These are phyloP conservation scores for Kazachstania viticola DNA, from an alignment of 805 yeast species.

Conservation along the genomic window DNA sequence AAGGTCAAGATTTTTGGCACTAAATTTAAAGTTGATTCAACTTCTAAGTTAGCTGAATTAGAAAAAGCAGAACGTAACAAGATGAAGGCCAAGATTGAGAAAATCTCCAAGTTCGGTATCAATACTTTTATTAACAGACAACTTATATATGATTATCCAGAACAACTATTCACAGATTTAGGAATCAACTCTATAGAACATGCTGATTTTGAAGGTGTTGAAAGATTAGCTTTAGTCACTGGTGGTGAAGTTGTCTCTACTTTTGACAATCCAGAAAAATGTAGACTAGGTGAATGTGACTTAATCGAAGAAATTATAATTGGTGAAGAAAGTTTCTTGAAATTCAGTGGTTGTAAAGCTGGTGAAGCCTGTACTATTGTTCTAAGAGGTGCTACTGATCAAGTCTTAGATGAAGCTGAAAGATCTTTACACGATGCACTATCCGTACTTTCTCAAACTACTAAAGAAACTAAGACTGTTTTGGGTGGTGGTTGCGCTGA, in stretches of 20 bases:
- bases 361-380: conserved; percentile 96
- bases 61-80: conserved; percentile 90
- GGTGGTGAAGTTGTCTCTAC: conserved; percentile 98
- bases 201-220: conserved; percentile 97
- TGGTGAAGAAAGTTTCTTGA: conserved; percentile 85
- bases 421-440: conserved; percentile 95
- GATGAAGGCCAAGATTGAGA: conserved; percentile 82
- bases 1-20: conserved; percentile 97
- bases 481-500: conserved; percentile 93
- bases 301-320: conserved; percentile 81
- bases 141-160: conserved; percentile 95
- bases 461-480: conserved; percentile 81
- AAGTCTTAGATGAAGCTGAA: conserved; percentile 91
- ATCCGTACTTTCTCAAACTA: conserved; percentile 90
- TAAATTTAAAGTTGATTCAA: conserved; percentile 90
- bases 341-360: conserved; percentile 89
- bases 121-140: conserved; percentile 92
- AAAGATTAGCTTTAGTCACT: conserved; percentile 88
- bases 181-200: conserved; percentile 90
- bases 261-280: conserved; percentile 82
- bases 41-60: conserved; percentile 84
- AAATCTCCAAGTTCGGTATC: conserved; percentile 77
- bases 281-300: conserved; percentile 80
- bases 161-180: conserved; percentile 81
- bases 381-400: conserved; percentile 94